Conservation (phyloP, 1,284 basidiomycete genomes). For the Puccinia brachypodii region DNA sequence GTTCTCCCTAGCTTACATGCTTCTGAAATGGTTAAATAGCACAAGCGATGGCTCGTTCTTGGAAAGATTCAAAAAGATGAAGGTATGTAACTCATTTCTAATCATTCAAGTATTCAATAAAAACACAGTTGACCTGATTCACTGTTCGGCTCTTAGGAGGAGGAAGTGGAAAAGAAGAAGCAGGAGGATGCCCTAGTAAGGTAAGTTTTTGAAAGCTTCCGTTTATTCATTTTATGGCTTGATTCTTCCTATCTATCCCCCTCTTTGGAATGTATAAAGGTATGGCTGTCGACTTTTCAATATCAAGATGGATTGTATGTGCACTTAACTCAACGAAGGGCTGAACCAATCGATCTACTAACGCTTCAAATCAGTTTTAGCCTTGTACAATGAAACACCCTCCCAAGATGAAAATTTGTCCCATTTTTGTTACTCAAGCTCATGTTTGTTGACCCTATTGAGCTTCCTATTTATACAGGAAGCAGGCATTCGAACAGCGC, state of each 20-base stretch:
- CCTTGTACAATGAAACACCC: neutral
- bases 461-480: slow-evolving; percentile 25
- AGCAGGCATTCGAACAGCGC: slow-evolving; percentile 41
- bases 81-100: neutral
- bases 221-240: neutral
- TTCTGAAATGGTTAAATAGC: neutral
- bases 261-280: neutral
- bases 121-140: neutral
- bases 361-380: neutral
- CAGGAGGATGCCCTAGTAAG: slow-evolving; percentile 40
- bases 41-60: slow-evolving; percentile 45
- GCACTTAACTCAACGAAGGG: neutral
- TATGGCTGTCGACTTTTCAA: slow-evolving; percentile 9
- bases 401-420: neutral
- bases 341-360: neutral
- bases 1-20: neutral
- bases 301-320: neutral
- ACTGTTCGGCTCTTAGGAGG: slow-evolving; percentile 12
- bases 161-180: slow-evolving; percentile 47
- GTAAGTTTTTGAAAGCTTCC: neutral
- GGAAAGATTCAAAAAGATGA: slow-evolving; percentile 47
- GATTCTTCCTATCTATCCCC: neutral
- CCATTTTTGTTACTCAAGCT: neutral
- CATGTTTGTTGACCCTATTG: slow-evolving; percentile 18
- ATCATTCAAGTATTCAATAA: neutral